Evolutionary conservation across 2,329 filamentous ascomycete species (phyloP).

Genomic region (Epichloe bromicola): DNA sequence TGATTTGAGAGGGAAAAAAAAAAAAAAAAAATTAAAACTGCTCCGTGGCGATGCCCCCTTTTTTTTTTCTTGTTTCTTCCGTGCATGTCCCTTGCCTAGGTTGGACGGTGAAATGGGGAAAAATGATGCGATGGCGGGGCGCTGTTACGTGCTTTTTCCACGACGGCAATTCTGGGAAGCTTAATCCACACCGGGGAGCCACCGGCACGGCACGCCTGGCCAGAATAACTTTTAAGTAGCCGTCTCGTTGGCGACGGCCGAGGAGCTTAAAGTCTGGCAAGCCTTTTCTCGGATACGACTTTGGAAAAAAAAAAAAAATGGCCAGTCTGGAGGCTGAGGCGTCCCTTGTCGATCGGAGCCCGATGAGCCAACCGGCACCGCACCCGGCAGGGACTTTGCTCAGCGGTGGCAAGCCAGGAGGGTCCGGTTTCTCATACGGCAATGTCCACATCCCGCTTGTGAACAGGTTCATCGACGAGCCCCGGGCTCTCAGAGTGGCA

Average conservation of each 20-base stretch:
- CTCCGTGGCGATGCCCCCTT: too few relatives aligned
- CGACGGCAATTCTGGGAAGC: background rate
- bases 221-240: background rate
- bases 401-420: too few relatives aligned
- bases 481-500: conserved; percentile 20
- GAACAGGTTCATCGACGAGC: conserved; percentile 23
- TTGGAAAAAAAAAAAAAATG: too few relatives aligned
- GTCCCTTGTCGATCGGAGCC: background rate
- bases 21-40: too few relatives aligned
- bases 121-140: conserved; percentile 1
- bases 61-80: background rate
- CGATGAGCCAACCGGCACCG: background rate
- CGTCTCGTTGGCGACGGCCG: background rate
- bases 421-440: background rate
- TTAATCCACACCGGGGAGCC: background rate
- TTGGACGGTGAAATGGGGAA: background rate
- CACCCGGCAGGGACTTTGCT: too few relatives aligned
- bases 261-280: background rate
- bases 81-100: background rate
- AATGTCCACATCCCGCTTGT: conserved; percentile 8
- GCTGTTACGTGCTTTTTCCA: background rate
- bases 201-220: background rate
- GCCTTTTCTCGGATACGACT: background rate
- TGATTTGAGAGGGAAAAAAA: too few relatives aligned
- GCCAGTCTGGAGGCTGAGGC: background rate